Base-by-base conservation (phyloP, 495 filamentous ascomycete genomes). In the Arthonia radiata region DNA sequence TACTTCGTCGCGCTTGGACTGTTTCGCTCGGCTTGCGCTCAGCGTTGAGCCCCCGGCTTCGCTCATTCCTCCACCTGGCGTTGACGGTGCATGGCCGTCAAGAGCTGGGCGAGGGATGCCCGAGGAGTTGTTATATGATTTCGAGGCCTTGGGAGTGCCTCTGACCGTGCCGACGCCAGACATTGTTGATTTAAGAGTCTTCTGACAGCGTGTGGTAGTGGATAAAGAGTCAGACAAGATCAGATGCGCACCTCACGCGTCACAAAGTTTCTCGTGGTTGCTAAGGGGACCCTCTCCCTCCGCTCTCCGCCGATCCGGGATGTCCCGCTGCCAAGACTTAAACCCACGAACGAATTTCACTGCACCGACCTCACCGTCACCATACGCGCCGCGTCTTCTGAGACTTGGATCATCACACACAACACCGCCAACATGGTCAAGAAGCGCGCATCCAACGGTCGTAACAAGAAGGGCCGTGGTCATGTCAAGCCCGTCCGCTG, bases 401-500 rank as follows among this genome's bases (percentile, higher is more conserved):
- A n/a, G n/a, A n/a, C n/a, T n/a, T n/a, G n/a, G n/a, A n/a, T n/a
- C n/a, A n/a, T n/a, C n/a, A n/a, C n/a, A n/a, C n/a, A n/a, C n/a
- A n/a, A n/a, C n/a, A 61, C 62, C 59, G 61, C 61, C 64, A 93
- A 57, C 54, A 97, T 97, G 86, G 86, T 97, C 60, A 97, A 97
- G 71, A 97, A 97, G 71, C 75, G 83, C 67, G 80, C 86, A 56
- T 81, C 76, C 64, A 94, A 94, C 64, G 83, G 86, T 54, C 78
- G 83, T 53, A 91, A 94, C 75, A 97, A 97, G 81, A 93, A 91
- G 56, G 86, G 86, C 52, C 78, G 86, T 52, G 86, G 86, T 57
- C 86, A 97, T 64, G 82, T 91, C 53, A 93, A 92, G 70, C 86
- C 86, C 38, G 91, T 99, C 57, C 75, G 86, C 47, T 99, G 86